Evolutionary conservation across 208 protist species (phyloP).

Genomic region (Trypanosoma rangeli): DNA sequence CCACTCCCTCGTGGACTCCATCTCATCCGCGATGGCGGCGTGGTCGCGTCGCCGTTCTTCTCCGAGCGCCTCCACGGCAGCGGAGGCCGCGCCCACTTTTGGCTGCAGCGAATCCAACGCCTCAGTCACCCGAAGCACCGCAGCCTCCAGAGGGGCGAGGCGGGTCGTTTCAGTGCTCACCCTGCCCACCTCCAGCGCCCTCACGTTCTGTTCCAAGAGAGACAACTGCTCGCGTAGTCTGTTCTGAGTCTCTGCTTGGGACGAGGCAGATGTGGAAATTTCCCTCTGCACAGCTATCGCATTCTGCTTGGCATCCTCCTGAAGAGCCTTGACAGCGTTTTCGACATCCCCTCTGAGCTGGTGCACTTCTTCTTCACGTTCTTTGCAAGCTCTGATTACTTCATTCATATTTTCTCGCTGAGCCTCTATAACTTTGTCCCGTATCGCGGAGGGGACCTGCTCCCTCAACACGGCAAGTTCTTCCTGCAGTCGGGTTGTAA

Average conservation of each 20-base stretch:
- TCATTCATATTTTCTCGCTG: constrained; percentile 10
- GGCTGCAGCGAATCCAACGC: constrained; percentile 16
- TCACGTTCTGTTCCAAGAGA: constrained; percentile 18
- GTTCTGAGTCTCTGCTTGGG: constrained; percentile 6
- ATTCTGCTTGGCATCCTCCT: constrained; percentile 23
- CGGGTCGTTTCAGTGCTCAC: constrained; percentile 5
- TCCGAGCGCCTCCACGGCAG: not conserved
- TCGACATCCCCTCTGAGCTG: constrained; percentile 27
- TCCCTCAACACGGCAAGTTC: constrained; percentile 28
- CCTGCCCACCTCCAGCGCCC: constrained; percentile 29
- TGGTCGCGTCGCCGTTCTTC: not conserved
- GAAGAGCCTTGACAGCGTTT: constrained; percentile 22
- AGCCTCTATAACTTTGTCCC: constrained; percentile 13
- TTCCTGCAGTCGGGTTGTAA: constrained; percentile 42
- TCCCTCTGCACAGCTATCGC: constrained; percentile 4
- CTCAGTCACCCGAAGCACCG: constrained; percentile 10
- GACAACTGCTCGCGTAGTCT: constrained; percentile 12
- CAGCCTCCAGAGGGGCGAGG: constrained; percentile 9
- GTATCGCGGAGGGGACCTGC: constrained; percentile 3
- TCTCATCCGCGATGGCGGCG: constrained; percentile 26
- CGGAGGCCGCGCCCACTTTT: constrained; percentile 4
- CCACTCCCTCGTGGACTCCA: constrained; percentile 66
- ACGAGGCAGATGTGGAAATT: not conserved
- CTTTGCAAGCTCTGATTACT: constrained; percentile 1
- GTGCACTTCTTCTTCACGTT: constrained; percentile 25